phyloP scores from a whole-genome alignment of 2,329 filamentous ascomycete genomes.

The Pseudopithomyces chartarum region DNA sequence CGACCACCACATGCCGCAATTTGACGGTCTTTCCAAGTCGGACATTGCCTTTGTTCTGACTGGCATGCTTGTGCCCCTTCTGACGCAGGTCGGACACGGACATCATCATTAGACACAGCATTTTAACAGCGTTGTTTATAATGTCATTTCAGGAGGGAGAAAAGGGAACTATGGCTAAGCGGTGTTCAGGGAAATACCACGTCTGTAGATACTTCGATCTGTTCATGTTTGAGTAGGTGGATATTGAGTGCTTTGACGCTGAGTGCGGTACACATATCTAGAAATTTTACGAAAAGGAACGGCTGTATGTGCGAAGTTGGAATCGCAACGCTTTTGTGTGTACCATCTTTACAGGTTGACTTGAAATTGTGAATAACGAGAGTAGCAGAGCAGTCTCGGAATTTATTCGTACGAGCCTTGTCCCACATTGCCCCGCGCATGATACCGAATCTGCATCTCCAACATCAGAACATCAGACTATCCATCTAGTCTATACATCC shows the following conservation, averaged over 20 bases:
- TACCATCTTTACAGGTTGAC: too few species aligned
- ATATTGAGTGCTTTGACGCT: neutral
- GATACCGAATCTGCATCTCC: neutral
- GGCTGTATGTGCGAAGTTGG: neutral
- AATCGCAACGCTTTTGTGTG: neutral
- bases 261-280: neutral
- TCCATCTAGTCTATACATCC: neutral
- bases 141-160: neutral
- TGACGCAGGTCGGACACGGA: conserved; percentile 77
- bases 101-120: conserved; percentile 59
- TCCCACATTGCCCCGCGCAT: neutral
- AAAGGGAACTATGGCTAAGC: neutral
- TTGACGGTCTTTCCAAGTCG: conserved; percentile 54
- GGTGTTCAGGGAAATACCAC: conserved; percentile 8
- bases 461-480: too few species aligned
- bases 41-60: conserved; percentile 68
- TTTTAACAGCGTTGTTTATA: conserved; percentile 3
- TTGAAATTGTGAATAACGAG: too few species aligned
- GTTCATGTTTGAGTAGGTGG: neutral
- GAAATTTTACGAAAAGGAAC: neutral
- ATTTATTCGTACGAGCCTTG: neutral
- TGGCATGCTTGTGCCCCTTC: conserved; percentile 77
- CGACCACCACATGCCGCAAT: conserved; percentile 54
- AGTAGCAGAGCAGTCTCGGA: too few species aligned
- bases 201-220: neutral